Conservation (phyloP, 2,329 filamentous ascomycete genomes). For the Neurospora sp. region DNA sequence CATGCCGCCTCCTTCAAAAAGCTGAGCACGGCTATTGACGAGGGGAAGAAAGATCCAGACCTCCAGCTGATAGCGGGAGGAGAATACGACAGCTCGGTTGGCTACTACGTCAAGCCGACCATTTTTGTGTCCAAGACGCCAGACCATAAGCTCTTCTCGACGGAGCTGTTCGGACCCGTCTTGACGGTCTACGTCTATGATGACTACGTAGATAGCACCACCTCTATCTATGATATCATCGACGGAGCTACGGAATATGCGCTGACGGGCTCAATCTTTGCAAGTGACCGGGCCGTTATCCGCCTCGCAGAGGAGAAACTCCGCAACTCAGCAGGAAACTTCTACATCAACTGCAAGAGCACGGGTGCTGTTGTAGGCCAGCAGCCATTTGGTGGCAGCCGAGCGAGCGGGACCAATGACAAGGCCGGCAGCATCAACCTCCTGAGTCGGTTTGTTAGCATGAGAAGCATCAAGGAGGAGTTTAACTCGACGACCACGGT, state of each 20-base stretch:
- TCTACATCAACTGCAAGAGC: slow-evolving; percentile 50
- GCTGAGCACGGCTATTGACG: slow-evolving; percentile 34
- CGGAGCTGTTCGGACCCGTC: slow-evolving; percentile 40
- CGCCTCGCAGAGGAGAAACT: slow-evolving; percentile 40
- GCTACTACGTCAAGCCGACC: slow-evolving; percentile 38
- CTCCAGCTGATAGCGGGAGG: slow-evolving; percentile 36
- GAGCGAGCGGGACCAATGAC: slow-evolving; percentile 45
- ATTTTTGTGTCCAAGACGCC: slow-evolving; percentile 33
- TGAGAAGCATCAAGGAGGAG: slow-evolving; percentile 57
- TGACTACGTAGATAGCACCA: slow-evolving; percentile 30
- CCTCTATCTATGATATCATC: slow-evolving; percentile 49
- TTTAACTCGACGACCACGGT: slow-evolving; percentile 55
- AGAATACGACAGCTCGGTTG: slow-evolving; percentile 29
- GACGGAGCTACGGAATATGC: slow-evolving; percentile 64
- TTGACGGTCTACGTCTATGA: slow-evolving; percentile 38
- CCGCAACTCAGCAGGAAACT: slow-evolving; percentile 45
- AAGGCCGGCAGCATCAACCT: slow-evolving; percentile 44
- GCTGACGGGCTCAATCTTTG: slow-evolving; percentile 41
- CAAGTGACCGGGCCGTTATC: slow-evolving; percentile 36
- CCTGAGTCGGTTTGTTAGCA: slow-evolving; percentile 40
- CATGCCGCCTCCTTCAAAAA: slow-evolving; percentile 36
- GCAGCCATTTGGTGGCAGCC: slow-evolving; percentile 44
- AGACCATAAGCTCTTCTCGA: slow-evolving; percentile 33
- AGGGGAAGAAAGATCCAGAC: slow-evolving; percentile 30
- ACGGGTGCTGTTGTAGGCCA: slow-evolving; percentile 47